Conservation (phyloP, 345 rosid genomes). For the Murraya koenigii region DNA sequence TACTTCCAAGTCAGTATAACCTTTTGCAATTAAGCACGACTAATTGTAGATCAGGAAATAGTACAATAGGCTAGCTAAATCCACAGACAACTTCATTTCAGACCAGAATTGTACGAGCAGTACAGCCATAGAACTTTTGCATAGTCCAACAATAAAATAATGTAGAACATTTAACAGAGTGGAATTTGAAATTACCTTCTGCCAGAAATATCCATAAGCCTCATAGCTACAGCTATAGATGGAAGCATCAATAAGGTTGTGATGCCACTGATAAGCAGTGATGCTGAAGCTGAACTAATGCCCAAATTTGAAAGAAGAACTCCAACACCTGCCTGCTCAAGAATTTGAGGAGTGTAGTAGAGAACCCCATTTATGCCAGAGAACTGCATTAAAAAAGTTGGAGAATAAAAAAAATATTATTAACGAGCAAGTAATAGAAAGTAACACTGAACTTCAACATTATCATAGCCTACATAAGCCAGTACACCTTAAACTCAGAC, state of each 20-base stretch:
- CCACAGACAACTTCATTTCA: background rate
- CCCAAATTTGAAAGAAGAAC: conserved; percentile 79
- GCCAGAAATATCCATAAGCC: conserved; percentile 89
- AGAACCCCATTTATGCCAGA: conserved; percentile 97
- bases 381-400: conserved; percentile 47
- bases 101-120: background rate
- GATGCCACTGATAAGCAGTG: conserved; percentile 77
- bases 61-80: background rate
- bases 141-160: background rate
- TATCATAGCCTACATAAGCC: background rate
- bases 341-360: conserved; percentile 97
- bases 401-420: background rate
- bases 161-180: background rate
- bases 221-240: conserved; percentile 90
- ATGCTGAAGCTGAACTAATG: conserved; percentile 67
- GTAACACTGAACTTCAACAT: background rate
- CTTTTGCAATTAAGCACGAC: background rate
- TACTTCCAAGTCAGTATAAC: background rate
- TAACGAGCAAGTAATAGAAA: conserved; percentile 4
- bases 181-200: conserved; percentile 59
- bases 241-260: conserved; percentile 96
- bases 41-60: background rate
- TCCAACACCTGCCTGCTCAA: conserved; percentile 93
- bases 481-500: background rate
- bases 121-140: background rate